These are phyloP conservation scores for Blumeria graminis DNA, from an alignment of 2,329 filamentous ascomycete species.

Conservation along the genomic window DNA sequence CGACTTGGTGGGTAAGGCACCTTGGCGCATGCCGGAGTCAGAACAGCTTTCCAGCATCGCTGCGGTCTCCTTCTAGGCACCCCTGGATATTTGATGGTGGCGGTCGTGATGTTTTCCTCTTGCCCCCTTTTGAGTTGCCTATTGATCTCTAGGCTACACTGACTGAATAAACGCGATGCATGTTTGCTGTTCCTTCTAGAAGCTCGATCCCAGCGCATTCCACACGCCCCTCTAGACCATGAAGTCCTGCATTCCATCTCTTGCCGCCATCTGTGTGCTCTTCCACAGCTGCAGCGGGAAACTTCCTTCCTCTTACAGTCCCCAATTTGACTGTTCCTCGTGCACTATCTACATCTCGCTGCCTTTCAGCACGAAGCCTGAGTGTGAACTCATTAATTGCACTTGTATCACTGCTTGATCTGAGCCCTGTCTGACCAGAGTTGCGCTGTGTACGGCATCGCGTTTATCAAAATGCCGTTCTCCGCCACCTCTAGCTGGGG, in stretches of 20 bases:
- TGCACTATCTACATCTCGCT: neutral
- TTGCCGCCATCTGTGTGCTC: constrained; percentile 4
- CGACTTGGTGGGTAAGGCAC: too few relatives aligned
- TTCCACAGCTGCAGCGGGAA: neutral
- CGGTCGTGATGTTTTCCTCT: too few relatives aligned
- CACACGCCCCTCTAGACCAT: neutral
- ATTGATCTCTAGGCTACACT: too few relatives aligned
- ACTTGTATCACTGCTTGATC: neutral
- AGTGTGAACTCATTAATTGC: neutral
- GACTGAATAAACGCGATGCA: too few relatives aligned
- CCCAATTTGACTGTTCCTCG: neutral
- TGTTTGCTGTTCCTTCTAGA: neutral
- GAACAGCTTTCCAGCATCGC: too few relatives aligned
- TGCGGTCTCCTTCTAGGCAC: too few relatives aligned
- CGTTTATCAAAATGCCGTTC: neutral
- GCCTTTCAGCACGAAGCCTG: neutral
- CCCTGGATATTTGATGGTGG: too few relatives aligned
- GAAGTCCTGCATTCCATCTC: neutral
- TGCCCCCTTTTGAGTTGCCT: too few relatives aligned
- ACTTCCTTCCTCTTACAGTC: neutral
- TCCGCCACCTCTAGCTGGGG: neutral
- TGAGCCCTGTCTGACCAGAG: neutral
- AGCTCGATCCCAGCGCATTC: neutral
- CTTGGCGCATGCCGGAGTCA: too few relatives aligned
- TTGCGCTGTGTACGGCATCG: neutral